Base-by-base conservation (phyloP, 108 stramenopile species). In the Cyclotella atomus region DNA sequence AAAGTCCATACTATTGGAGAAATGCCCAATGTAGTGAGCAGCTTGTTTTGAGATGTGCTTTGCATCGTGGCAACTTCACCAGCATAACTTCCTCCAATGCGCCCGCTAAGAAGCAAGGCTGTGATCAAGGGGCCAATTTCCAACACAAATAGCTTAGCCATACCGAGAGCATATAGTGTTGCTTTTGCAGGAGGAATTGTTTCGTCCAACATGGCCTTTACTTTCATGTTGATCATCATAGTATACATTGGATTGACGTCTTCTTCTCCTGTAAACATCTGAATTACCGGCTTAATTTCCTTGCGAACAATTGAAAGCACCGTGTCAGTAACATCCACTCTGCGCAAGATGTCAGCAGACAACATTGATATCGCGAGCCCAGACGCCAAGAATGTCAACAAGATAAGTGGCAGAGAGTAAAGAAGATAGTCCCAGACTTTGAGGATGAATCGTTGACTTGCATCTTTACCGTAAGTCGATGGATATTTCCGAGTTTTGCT, bases 281-380 rank as follows among this genome's bases (percentile, higher is more conserved):
- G 81, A 23, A 93, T 83, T 6, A 93, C 15, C 0, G 92, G 92
- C 62, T 82, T 78, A 19, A 93, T 81, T 69, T 93, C 87, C 35
- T 55, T 76, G 50, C 89, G 73, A 0, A 93, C 85, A 16, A 93
- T 70, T 0, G 84, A 78, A 43, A 91, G 67, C 14, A 93, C 90
- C 49, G 84, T 84, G 41, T 83, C 77, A 0, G 82, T 81, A 8
- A 93, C 85, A 73, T 93, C 90, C 12, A 93, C 50, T 10, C 87
- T 75, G 14, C 76, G 73, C 36, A 93, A 57, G 1, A 89, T 75
- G 59, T 93, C 92, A 21, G 87, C 78, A 43, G 77, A 84, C 35
- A 93, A 74, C 92, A 93, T 93, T 59, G 85, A 71, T 65, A 93
- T 89, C 34, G 92, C 92, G 49, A 93, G 82, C 27, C 92, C 92